Base-by-base conservation (phyloP, 1,139 yeast species). In the Protomyces gravidus region DNA sequence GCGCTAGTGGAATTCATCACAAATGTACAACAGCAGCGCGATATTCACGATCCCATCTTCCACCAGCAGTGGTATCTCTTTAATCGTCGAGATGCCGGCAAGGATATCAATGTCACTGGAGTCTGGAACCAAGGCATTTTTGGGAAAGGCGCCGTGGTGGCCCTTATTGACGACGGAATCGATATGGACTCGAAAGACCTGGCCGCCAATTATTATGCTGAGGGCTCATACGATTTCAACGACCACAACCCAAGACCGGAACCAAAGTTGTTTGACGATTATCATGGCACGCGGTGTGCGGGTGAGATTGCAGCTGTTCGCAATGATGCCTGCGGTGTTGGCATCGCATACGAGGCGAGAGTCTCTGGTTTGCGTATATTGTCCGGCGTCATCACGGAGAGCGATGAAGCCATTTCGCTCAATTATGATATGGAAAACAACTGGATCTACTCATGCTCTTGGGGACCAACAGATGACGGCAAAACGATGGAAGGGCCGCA, bases 401-500 rank as follows among this genome's bases (percentile, higher is more conserved):
- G 85, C 59, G 96, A 89, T 64, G 98, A 94, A 72, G 97, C 98
- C 0, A 81, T 86, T 1, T 87, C 97, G 0, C 75, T 94, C 76
- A 78, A 86, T 47, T 86, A 85, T 72, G 94, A 84, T 0, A 76
- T 86, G 67, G 90, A 88, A 63, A 68, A 70, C 55, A 92, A 92
- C 70, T 96, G 90, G 71, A 92, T 94, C 42, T 94, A 89, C 71
- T 88, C 96, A 2, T 94, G 99, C 72, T 89, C 96, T 3, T 94
- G 99, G 99, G 99, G 99, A 1, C 99, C 99, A 1, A 81, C 90
- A 1, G 99, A 94, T 71, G 87, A 90, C 70, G 99, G 98, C 0
- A 77, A 72, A 63, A 82, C 96, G 0, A 81, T 92, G 77, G 89
- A 88, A 51, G 95, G 82, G 4, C 98, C 98, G 0, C 88, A 89